Base-by-base conservation (phyloP, 805 yeast genomes). In the Saccharomyces jurei region DNA sequence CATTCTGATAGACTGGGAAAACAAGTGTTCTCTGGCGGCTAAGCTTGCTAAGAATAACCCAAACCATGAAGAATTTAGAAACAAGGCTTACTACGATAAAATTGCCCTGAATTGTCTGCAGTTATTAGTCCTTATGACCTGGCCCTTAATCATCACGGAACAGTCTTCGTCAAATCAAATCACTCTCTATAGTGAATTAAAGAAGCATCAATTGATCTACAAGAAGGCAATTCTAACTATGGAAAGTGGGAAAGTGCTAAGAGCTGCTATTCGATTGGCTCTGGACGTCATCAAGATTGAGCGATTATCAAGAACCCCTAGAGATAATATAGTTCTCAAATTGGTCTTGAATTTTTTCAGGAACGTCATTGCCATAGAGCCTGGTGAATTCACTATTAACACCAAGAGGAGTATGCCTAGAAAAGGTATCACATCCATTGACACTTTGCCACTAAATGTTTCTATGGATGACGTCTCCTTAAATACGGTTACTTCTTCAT, bases 291-390 rank as follows among this genome's bases (percentile, higher is more conserved):
- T 89, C 47, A 71, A 79, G 13, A 71, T 77, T 53, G 71, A 76
- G 1, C 78, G 74, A 60, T 63, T 70, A 1, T 83, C 84, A 22
- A 77, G 97, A 56, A 81, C 81, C 2, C 75, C 82, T 0, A 74
- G 89, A 41, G 97, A 91, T 60, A 82, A 82, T 55, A 84, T 84
- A 48, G 78, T 91, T 13, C 68, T 94, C 50, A 81, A 85, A 53
- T 75, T 92, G 56, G 88, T 86, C 28, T 70, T 91, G 14, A 81
- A 81, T 51, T 81, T 94, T 63, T 77, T 90, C 58, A 77, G 96
- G 58, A 94, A 94, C 66, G 61, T 94, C n/a, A 71, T 87, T 8
- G 78, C 82, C 46, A 89, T 92, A 32, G 89, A 86, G 59, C 92
- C 91, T 0, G 82, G 86, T 1, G 81, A 78, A 36, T 61, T 78